Percentiles rank a stretch among this genome's conserved stretches.
phyloP scores from a whole-genome alignment of 2,329 filamentous ascomycete genomes.

The Pyrenophora graminea region DNA sequence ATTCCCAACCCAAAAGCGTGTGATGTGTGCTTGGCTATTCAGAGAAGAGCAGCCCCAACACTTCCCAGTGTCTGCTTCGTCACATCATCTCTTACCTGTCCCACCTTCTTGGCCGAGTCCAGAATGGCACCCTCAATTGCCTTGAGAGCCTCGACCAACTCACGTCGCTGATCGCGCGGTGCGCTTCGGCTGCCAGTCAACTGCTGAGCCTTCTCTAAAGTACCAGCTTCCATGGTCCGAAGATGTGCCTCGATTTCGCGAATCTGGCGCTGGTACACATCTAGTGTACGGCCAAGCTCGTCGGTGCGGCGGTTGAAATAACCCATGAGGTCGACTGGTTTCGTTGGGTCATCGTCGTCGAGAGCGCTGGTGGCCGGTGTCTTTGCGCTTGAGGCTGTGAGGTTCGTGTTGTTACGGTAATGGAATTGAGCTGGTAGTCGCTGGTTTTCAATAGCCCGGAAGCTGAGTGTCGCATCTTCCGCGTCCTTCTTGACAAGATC shows the following conservation, averaged over 20 bases:
- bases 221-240: constrained; percentile 53
- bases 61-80: constrained; percentile 49
- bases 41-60: constrained; percentile 38
- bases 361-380: constrained; percentile 31
- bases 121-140: constrained; percentile 57
- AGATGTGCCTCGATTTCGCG: constrained; percentile 55
- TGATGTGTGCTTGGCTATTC: constrained; percentile 2
- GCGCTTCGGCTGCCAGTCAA: constrained; percentile 43
- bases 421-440: constrained; percentile 70
- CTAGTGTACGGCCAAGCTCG: constrained; percentile 46
- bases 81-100: constrained; percentile 53
- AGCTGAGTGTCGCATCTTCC: constrained; percentile 70
- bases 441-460: constrained; percentile 75
- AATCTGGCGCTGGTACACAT: constrained; percentile 50
- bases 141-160: constrained; percentile 53
- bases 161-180: constrained; percentile 47
- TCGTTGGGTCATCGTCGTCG: constrained; percentile 46
- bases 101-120: constrained; percentile 53
- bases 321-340: constrained; percentile 50
- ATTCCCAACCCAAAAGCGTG: no score
- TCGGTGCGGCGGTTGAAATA: constrained; percentile 52
- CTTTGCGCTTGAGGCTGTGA: constrained; percentile 37
- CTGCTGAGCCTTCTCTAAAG: constrained; percentile 50
- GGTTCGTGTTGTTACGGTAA: constrained; percentile 51
- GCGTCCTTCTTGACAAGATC: constrained; percentile 66